Evolutionary conservation across 768 basidiomycete genomes (phyloP).

Genomic region (Leccinum longicurvipes): DNA sequence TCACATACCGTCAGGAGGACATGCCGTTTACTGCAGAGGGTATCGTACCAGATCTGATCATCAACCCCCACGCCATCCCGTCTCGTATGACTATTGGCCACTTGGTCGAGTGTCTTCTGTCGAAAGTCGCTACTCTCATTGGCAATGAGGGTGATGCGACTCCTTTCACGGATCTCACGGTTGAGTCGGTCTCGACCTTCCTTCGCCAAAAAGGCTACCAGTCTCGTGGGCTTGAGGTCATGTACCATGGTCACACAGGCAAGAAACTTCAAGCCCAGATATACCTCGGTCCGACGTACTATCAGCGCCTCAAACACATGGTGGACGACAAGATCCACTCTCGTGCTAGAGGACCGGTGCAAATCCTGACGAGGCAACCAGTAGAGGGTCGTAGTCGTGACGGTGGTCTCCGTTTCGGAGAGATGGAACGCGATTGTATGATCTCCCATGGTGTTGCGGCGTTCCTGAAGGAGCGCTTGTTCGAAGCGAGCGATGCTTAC

Average conservation of each 20-base stretch:
- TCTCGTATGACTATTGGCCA: slow-evolving; percentile 99
- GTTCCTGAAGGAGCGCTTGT: slow-evolving; percentile 96
- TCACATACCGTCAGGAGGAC: slow-evolving; percentile 99
- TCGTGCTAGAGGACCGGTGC: slow-evolving; percentile 93
- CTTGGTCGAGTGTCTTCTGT: slow-evolving; percentile 95
- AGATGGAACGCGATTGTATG: slow-evolving; percentile 99
- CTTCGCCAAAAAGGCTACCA: slow-evolving; percentile 91
- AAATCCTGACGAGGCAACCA: slow-evolving; percentile 95
- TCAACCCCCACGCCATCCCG: slow-evolving; percentile 99
- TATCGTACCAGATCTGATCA: slow-evolving; percentile 94
- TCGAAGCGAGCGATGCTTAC: slow-evolving; percentile 91
- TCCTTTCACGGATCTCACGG: slow-evolving; percentile 96
- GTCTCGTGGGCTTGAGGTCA: slow-evolving; percentile 93
- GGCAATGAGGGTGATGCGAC: slow-evolving; percentile 99
- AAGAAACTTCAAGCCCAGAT: slow-evolving; percentile 96
- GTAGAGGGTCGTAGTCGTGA: slow-evolving; percentile 99
- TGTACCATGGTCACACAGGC: slow-evolving; percentile 99
- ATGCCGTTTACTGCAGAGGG: slow-evolving; percentile 99
- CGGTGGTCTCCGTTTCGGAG: slow-evolving; percentile 98
- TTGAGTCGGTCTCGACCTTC: slow-evolving; percentile 94
- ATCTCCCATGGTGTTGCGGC: slow-evolving; percentile 98
- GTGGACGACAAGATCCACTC: slow-evolving; percentile 99
- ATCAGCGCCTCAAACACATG: slow-evolving; percentile 99
- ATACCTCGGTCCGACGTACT: slow-evolving; percentile 98
- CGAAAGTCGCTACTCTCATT: slow-evolving; percentile 93